Evolutionary conservation across 306 rosid genomes (phyloP).

Genomic region (Pterocarpus santalinus): DNA sequence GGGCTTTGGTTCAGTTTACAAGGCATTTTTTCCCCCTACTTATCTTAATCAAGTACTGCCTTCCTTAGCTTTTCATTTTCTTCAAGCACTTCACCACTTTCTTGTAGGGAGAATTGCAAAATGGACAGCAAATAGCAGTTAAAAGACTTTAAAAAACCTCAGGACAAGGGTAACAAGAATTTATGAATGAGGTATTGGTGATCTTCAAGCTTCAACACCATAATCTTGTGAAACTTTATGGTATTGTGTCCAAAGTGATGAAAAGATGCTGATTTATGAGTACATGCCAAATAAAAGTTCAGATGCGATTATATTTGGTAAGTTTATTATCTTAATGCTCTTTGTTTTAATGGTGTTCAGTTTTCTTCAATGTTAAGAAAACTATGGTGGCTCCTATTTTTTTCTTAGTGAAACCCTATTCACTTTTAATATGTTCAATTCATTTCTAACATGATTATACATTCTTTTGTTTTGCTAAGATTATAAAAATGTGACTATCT

Average conservation of each 20-base stretch:
- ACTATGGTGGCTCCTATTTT: background rate
- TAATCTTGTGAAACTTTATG: conserved; percentile 49
- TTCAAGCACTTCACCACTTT: no score
- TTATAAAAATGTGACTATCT: background rate
- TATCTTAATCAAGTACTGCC: no score
- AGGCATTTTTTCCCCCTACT: background rate
- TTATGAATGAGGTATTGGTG: conserved; percentile 47
- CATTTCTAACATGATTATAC: background rate
- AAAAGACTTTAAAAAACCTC: conserved; percentile 44
- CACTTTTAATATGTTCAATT: no score
- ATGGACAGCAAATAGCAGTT: conserved; percentile 44
- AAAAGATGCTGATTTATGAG: conserved; percentile 50
- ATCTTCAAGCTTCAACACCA: conserved; percentile 51
- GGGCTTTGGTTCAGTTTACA: conserved; percentile 50
- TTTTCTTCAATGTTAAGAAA: no score
- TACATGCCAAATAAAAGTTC: conserved; percentile 52
- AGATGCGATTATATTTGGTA: conserved; percentile 45
- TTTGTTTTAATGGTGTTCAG: no score
- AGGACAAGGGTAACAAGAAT: conserved; percentile 40
- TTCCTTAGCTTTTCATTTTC: background rate
- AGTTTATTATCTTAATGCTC: conserved; percentile 2
- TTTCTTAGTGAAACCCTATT: background rate
- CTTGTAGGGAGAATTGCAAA: conserved; percentile 28
- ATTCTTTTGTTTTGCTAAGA: background rate
- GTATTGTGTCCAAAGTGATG: conserved; percentile 48